These are phyloP conservation scores for Fusarium oligoseptatum DNA, from an alignment of 2,329 filamentous ascomycete species.

Conservation along the genomic window DNA sequence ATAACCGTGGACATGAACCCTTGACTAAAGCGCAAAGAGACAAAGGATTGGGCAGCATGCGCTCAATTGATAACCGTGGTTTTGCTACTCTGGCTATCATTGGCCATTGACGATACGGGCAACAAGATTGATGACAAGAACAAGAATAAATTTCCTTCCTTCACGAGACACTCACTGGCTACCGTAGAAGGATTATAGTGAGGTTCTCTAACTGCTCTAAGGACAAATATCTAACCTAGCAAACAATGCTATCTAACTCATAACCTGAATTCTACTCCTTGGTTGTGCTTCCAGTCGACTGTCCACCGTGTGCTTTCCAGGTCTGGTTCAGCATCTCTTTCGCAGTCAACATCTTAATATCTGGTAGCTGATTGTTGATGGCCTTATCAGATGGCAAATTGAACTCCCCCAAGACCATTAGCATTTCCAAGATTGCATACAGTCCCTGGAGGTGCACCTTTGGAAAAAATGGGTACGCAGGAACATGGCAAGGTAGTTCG, in stretches of 20 bases:
- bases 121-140: neutral
- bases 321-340: neutral
- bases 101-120: neutral
- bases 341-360: neutral
- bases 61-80: neutral
- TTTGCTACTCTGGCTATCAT: neutral
- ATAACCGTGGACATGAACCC: neutral
- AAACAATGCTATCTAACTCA: neutral
- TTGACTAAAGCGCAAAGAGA: neutral
- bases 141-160: no score
- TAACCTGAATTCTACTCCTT: neutral
- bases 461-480: neutral
- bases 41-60: neutral
- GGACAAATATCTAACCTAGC: neutral
- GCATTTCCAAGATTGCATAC: neutral
- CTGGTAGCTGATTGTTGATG: neutral
- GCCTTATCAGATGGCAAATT: neutral
- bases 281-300: neutral
- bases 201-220: neutral
- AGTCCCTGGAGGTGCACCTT: neutral
- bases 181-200: neutral
- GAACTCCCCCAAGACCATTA: neutral
- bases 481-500: conserved; percentile 1
- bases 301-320: neutral
- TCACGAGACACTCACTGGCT: neutral